These are phyloP conservation scores for Scheffersomyces stipitis DNA, from an alignment of 805 yeast species.

Conservation along the genomic window DNA sequence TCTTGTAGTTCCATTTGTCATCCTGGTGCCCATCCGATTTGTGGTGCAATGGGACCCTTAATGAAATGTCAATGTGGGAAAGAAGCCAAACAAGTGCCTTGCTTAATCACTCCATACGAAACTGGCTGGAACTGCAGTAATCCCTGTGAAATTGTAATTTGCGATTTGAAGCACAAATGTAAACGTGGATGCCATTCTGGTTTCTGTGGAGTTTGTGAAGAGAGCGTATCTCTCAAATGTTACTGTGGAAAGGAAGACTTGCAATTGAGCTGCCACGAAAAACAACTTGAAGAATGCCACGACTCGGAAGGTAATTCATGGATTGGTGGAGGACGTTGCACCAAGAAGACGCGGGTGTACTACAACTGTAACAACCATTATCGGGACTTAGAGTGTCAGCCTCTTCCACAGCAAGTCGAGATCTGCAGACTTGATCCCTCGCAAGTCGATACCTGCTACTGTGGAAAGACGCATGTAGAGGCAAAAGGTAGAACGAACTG, in stretches of 20 bases:
- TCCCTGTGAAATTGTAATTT: slow-evolving; percentile 59
- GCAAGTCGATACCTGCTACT: slow-evolving; percentile 64
- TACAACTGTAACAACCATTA: slow-evolving; percentile 67
- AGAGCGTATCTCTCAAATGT: slow-evolving; percentile 50
- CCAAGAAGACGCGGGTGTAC: slow-evolving; percentile 41
- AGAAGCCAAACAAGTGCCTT: slow-evolving; percentile 64
- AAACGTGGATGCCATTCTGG: slow-evolving; percentile 70
- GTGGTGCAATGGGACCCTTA: slow-evolving; percentile 76
- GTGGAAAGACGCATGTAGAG: slow-evolving; percentile 63
- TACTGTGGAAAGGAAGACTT: slow-evolving; percentile 69
- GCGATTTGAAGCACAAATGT: slow-evolving; percentile 70
- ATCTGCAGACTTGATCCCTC: slow-evolving; percentile 67
- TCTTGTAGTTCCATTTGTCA: slow-evolving; percentile 77
- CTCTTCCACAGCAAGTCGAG: slow-evolving; percentile 27
- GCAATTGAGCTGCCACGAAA: slow-evolving; percentile 44
- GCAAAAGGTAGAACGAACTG: slow-evolving; percentile 55
- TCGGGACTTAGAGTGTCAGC: slow-evolving; percentile 54
- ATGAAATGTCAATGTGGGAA: slow-evolving; percentile 76
- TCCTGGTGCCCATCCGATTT: slow-evolving; percentile 83
- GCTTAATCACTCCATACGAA: slow-evolving; percentile 65
- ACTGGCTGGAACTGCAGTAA: slow-evolving; percentile 69
- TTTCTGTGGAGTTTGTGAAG: slow-evolving; percentile 73
- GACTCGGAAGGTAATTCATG: slow-evolving; percentile 12
- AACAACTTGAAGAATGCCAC: slow-evolving; percentile 35
- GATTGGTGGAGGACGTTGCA: slow-evolving; percentile 37